Base-by-base conservation (phyloP, 139 green algal species). In the Picochlorum sp. region DNA sequence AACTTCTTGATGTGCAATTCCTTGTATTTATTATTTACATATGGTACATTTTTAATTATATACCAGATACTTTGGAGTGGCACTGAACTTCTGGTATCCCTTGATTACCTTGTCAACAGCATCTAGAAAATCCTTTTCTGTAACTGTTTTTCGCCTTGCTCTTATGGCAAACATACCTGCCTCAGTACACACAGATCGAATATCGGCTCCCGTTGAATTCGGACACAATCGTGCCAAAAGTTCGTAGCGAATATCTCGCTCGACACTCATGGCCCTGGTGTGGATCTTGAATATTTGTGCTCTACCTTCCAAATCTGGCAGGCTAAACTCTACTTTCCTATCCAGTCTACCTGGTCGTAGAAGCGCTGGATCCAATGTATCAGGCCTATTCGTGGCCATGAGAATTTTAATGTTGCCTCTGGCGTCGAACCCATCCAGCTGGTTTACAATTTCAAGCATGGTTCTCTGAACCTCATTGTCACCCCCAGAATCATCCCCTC, bases 371-470 rank as follows among this genome's bases (percentile, higher is more conserved):
- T 98, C 92, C 18, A 98, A 80, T 9, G 92, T 98, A 77, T 98
- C 92, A 6, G 92, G 91, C 31, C 92, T 71, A 74, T 95, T 96
- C 64, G 86, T 94, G n/a, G 88, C 87, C 87, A 95, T 95, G 18
- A 95, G 81, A 62, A 95, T 92, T 79, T 99, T 99, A 71, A 99
- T 95, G 76, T 99, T 99, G 18, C 93, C 93, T 35, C 93, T 80
- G 4, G 89, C 76, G 66, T 99, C 93, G 63, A 99, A 99, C 26
- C 93, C 91, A 50, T 98, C 93, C 24, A 99, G 83, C 85, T 99
- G 93, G 75, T 99, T 99, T 5, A 99, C 91, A 35, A 99, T 98
- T 77, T 98, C 92, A 47, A 99, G 77, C 92, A 99, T 98, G 7
- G 93, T 98, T 30, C 92, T 82, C 80, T 99, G 92, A 72, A 99